Conservation (phyloP, 140 eudicot genomes). For the Stevia rebaudiana region DNA sequence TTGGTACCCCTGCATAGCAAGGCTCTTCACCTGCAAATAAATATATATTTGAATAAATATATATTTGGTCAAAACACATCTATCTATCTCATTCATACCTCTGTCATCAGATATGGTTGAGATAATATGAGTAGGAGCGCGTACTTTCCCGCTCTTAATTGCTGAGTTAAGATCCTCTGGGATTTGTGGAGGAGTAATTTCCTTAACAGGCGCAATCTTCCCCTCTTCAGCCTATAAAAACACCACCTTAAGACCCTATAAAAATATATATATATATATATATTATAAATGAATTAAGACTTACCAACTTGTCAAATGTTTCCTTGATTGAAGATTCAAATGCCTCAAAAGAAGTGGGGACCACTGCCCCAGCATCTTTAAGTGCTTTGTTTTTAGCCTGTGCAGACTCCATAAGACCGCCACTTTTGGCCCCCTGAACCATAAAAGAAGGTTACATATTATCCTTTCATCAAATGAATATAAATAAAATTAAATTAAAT, state of each 20-base stretch:
- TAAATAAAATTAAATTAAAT: not conserved
- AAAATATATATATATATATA: not conserved
- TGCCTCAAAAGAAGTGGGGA: constrained; percentile 91
- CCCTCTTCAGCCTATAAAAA: constrained; percentile 61
- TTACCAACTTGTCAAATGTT: constrained; percentile 73
- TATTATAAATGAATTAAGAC: constrained; percentile 5
- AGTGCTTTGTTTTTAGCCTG: constrained; percentile 99
- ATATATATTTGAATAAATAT: too few relatives aligned
- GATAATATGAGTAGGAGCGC: constrained; percentile 95
- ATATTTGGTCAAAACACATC: too few relatives aligned
- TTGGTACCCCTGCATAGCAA: constrained; percentile 94
- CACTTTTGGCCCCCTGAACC: constrained; percentile 92
- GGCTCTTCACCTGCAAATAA: constrained; percentile 87
- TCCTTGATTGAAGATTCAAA: constrained; percentile 82
- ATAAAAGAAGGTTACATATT: not conserved
- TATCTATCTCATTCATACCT: constrained; percentile 50
- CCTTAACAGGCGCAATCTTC: constrained; percentile 66
- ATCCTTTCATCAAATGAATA: not conserved
- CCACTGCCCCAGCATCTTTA: constrained; percentile 83
- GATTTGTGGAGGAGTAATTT: constrained; percentile 88
- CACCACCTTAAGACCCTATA: not conserved
- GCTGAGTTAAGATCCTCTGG: constrained; percentile 94
- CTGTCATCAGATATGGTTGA: constrained; percentile 90
- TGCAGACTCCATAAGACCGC: constrained; percentile 97
- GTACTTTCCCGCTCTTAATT: constrained; percentile 96